These are phyloP conservation scores for Uronychia setigera DNA, from an alignment of 73 alveolate genomes.

Conservation along the genomic window DNA sequence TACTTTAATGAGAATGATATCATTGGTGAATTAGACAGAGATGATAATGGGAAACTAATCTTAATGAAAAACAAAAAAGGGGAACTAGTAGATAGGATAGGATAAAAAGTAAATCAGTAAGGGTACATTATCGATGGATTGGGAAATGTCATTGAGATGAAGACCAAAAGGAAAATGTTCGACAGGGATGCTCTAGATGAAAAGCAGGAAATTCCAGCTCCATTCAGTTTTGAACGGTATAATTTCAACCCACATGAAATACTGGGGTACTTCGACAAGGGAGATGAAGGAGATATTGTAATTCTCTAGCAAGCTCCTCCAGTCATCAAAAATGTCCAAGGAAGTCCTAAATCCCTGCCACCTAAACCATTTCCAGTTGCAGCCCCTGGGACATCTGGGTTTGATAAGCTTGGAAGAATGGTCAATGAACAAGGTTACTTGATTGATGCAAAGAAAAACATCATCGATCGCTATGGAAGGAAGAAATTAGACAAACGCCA, in stretches of 20 bases:
- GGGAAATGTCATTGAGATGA: slow-evolving; percentile 46
- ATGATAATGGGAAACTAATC: slow-evolving; percentile 52
- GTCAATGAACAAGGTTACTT: slow-evolving; percentile 40
- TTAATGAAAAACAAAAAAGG: slow-evolving; percentile 30
- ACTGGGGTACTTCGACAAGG: slow-evolving; percentile 52
- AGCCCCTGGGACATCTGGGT: background rate
- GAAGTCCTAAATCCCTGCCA: slow-evolving; percentile 6
- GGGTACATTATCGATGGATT: slow-evolving; percentile 45
- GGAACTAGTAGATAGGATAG: slow-evolving; percentile 47
- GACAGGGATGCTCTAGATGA: slow-evolving; percentile 29
- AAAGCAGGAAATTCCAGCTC: slow-evolving; percentile 61
- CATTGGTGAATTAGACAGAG: slow-evolving; percentile 57
- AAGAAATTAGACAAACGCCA: slow-evolving; percentile 13
- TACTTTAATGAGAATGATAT: slow-evolving; percentile 55
- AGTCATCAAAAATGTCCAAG: background rate
- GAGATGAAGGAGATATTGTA: slow-evolving; percentile 13
- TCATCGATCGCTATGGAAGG: slow-evolving; percentile 43
- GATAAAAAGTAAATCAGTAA: slow-evolving; percentile 49
- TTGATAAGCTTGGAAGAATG: slow-evolving; percentile 40
- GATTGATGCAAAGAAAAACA: slow-evolving; percentile 18
- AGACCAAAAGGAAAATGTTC: slow-evolving; percentile 45
- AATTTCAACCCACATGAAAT: slow-evolving; percentile 62
- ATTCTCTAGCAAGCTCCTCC: background rate
- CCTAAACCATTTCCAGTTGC: slow-evolving; percentile 11
- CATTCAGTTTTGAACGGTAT: slow-evolving; percentile 52